Evolutionary conservation across 805 yeast genomes (phyloP).

Genomic region (Spathaspora passalidarum): DNA sequence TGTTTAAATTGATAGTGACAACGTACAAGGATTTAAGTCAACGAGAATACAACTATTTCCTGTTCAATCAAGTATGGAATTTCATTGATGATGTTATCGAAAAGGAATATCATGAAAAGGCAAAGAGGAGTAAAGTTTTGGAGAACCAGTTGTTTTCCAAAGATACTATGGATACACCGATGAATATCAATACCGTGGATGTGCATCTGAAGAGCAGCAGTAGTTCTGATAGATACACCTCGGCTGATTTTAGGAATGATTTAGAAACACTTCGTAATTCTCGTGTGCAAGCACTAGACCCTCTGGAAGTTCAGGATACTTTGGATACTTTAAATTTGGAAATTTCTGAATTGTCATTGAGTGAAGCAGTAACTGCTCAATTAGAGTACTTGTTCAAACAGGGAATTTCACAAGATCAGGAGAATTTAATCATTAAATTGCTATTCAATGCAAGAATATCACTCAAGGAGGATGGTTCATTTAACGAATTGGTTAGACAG

Average conservation of each 20-base stretch:
- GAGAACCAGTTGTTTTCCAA: constrained; percentile 14
- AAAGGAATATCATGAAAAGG: constrained; percentile 9
- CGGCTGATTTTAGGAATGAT: constrained; percentile 25
- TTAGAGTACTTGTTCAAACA: constrained; percentile 2
- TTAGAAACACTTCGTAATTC: constrained; percentile 18
- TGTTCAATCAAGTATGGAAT: constrained; percentile 32
- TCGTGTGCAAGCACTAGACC: constrained; percentile 9
- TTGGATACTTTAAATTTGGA: not conserved
- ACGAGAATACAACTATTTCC: constrained; percentile 32
- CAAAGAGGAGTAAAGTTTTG: not conserved
- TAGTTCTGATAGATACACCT: constrained; percentile 5
- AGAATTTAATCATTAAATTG: constrained; percentile 6
- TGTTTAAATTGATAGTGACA: constrained; percentile 30
- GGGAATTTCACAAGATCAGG: constrained; percentile 4
- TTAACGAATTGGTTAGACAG: not conserved
- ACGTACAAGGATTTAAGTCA: constrained; percentile 32
- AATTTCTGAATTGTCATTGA: not conserved
- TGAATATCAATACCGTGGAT: constrained; percentile 24
- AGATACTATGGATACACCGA: constrained; percentile 33
- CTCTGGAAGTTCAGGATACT: constrained; percentile 16
- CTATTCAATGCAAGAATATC: constrained; percentile 4
- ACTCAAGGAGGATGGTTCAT: not conserved
- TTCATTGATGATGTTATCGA: constrained; percentile 29
- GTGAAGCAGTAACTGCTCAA: not conserved
- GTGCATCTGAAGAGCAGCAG: not conserved